phyloP scores from a whole-genome alignment of 2,329 filamentous ascomycete genomes.

The Shiraia bambusicola region DNA sequence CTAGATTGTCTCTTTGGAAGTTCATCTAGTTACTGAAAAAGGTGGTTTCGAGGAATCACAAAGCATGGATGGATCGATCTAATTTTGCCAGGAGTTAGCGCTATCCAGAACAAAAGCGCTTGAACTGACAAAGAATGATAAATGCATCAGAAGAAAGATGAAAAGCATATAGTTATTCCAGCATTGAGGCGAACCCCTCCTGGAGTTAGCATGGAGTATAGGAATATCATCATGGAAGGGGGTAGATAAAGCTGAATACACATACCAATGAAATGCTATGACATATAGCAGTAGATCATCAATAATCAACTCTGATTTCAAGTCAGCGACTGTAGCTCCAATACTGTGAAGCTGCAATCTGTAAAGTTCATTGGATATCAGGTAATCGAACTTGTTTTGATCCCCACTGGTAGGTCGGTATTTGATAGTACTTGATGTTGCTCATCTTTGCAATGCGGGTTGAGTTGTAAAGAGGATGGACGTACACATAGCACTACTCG shows the following conservation, averaged over 20 bases:
- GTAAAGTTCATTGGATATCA: constrained; percentile 19
- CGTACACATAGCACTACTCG: constrained; percentile 17
- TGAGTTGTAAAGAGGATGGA: constrained; percentile 7
- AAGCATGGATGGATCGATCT: too few relatives aligned
- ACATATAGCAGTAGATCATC: constrained; percentile 11
- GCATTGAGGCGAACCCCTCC: constrained; percentile 38
- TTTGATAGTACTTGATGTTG: constrained; percentile 44
- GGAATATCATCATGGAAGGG: constrained; percentile 37
- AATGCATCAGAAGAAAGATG: constrained; percentile 43
- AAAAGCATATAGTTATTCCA: constrained; percentile 42
- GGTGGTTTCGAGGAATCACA: too few relatives aligned
- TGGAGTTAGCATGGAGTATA: constrained; percentile 44
- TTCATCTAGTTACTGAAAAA: too few relatives aligned
- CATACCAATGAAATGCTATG: constrained; percentile 2
- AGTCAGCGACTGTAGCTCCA: constrained; percentile 13
- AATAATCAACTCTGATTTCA: constrained; percentile 4
- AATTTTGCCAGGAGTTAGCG: background rate
- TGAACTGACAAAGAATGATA: constrained; percentile 1
- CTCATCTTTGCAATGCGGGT: constrained; percentile 34
- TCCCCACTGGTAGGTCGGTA: constrained; percentile 42
- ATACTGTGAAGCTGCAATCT: constrained; percentile 1
- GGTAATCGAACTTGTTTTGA: constrained; percentile 45
- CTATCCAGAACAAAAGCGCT: constrained; percentile 6
- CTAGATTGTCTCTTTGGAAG: too few relatives aligned
- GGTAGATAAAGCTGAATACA: constrained; percentile 1